A percentile compares a stretch with the other conserved stretches of the same genome.
phyloP scores from a whole-genome alignment of 805 yeast species.

The Lipomyces oligophaga region DNA sequence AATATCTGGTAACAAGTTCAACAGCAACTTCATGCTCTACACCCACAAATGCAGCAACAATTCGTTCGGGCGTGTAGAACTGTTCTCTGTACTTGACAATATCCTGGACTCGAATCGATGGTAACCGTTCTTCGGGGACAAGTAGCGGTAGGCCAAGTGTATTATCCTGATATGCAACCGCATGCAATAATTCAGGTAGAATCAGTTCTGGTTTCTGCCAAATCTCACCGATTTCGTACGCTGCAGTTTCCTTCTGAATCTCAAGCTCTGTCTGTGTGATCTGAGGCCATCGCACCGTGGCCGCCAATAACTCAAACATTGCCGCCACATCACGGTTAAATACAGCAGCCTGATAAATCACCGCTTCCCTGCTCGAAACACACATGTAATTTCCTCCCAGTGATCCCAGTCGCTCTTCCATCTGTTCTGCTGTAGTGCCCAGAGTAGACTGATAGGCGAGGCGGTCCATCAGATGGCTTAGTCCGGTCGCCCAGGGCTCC shows the following conservation, averaged over 20 bases:
- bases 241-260: constrained; percentile 69
- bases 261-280: constrained; percentile 65
- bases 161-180: constrained; percentile 66
- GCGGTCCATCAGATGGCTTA: constrained; percentile 79
- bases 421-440: constrained; percentile 50
- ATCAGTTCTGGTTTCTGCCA: constrained; percentile 78
- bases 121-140: constrained; percentile 69
- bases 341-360: constrained; percentile 91
- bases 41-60: constrained; percentile 86
- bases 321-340: constrained; percentile 78
- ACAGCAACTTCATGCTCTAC: constrained; percentile 67
- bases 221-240: constrained; percentile 79
- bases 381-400: constrained; percentile 95
- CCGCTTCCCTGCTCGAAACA: constrained; percentile 83
- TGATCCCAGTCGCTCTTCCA: constrained; percentile 70
- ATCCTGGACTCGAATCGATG: constrained; percentile 49
- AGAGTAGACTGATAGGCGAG: constrained; percentile 55
- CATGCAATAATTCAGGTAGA: constrained; percentile 86
- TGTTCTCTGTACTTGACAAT: constrained; percentile 58
- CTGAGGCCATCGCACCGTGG: constrained; percentile 70
- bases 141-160: constrained; percentile 83
- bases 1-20: constrained; percentile 54
- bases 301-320: constrained; percentile 72
- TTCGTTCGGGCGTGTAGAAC: constrained; percentile 73
- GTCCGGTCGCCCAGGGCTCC: constrained; percentile 56